A percentile compares a stretch with the other conserved stretches of the same genome.
Conservation (phyloP, 2,329 filamentous ascomycete genomes). For the Thielaviopsis musarum region DNA sequence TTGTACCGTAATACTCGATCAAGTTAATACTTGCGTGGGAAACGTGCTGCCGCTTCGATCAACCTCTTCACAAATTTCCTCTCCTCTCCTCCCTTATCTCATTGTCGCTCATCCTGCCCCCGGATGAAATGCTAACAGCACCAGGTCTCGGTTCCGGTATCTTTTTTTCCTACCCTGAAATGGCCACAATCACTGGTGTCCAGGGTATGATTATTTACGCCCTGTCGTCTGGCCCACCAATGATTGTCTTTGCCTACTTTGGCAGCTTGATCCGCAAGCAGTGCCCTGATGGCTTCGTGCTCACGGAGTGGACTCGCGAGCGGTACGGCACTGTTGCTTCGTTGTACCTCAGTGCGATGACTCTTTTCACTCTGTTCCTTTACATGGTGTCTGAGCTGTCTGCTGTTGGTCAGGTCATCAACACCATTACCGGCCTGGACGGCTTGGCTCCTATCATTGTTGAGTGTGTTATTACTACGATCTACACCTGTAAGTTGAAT, state of each 20-base stretch:
- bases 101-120: constrained; percentile 8
- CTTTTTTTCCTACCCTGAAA: constrained; percentile 65
- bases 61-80: constrained; percentile 16
- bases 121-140: constrained; percentile 23
- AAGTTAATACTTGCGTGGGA: constrained; percentile 99
- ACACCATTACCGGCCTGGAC: constrained; percentile 55
- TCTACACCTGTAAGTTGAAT: constrained; percentile 53
- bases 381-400: constrained; percentile 81
- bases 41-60: constrained; percentile 79
- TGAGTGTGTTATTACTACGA: constrained; percentile 59
- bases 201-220: constrained; percentile 67
- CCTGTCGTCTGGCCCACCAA: constrained; percentile 51
- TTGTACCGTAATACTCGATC: constrained; percentile 95
- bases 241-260: constrained; percentile 57
- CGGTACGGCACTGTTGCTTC: constrained; percentile 54
- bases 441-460: constrained; percentile 62
- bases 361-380: constrained; percentile 64
- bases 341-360: constrained; percentile 61
- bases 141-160: constrained; percentile 71
- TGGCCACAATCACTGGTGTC: constrained; percentile 61
- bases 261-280: constrained; percentile 64
- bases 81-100: constrained; percentile 14
- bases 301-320: constrained; percentile 72
- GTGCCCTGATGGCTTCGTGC: constrained; percentile 68
- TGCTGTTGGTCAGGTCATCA: constrained; percentile 64